Percentiles rank a stretch among this genome's conserved stretches.
Conservation (phyloP, 208 protist species). For the Tritrichomonas musculus region DNA sequence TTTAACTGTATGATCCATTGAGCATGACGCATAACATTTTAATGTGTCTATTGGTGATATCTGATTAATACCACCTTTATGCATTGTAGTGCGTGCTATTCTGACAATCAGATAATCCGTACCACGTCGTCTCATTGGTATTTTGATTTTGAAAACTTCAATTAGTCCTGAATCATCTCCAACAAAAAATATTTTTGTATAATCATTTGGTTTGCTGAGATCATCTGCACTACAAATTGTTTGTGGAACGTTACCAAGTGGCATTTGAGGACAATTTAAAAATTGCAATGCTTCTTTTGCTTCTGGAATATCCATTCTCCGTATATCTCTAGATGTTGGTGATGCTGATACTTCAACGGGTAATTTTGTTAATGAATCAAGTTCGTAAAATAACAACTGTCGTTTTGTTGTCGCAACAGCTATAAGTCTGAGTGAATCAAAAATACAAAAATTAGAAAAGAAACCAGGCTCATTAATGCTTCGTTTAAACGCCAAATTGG, state of each 20-base stretch:
- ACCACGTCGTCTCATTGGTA: not conserved
- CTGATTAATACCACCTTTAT: not conserved
- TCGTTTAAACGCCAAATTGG: not conserved
- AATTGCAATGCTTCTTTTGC: not conserved
- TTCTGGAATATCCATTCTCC: not conserved
- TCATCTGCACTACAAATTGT: not conserved
- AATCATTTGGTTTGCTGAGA: not conserved
- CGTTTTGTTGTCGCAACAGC: not conserved
- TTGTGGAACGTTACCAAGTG: not conserved
- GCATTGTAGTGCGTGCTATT: not conserved
- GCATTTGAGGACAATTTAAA: not conserved
- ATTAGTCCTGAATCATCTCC: not conserved
- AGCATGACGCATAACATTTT: not conserved
- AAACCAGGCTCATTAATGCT: not conserved
- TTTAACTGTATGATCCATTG: not conserved
- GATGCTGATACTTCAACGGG: not conserved
- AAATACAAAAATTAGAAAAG: not conserved
- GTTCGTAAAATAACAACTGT: not conserved
- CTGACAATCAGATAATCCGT: not conserved
- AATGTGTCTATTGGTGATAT: not conserved
- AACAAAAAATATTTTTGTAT: not conserved
- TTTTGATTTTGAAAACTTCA: not conserved
- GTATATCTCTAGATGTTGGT: not conserved
- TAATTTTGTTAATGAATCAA: not conserved
- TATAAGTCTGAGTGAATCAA: not conserved